These are phyloP conservation scores for Salvia sclarea DNA, from an alignment of 305 asterid species.

Conservation along the genomic window DNA sequence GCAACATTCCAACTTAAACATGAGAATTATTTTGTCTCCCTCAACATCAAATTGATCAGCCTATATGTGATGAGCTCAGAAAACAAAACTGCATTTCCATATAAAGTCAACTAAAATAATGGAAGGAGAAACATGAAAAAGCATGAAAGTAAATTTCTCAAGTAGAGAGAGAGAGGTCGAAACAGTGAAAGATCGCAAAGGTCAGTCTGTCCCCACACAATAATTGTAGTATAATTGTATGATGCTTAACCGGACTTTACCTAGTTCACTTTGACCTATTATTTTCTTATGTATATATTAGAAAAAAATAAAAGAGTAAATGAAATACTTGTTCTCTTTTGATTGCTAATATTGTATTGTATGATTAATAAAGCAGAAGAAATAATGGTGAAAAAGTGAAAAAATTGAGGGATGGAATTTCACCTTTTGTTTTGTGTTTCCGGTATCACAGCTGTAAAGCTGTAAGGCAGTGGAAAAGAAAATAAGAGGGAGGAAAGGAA, in stretches of 20 bases:
- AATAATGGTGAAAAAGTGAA: constrained; percentile 32
- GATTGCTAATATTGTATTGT: constrained; percentile 18
- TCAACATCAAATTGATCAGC: background rate
- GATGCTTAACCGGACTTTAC: constrained; percentile 17
- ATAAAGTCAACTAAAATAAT: constrained; percentile 38
- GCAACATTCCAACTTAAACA: background rate
- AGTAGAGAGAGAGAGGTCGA: constrained; percentile 4
- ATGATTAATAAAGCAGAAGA: constrained; percentile 28
- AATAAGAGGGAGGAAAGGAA: background rate
- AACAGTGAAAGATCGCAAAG: constrained; percentile 32
- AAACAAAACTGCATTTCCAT: background rate
- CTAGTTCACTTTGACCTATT: constrained; percentile 34
- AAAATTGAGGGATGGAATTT: constrained; percentile 22
- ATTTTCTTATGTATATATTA: background rate
- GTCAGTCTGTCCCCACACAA: constrained; percentile 43
- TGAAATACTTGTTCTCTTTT: background rate
- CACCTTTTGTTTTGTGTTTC: constrained; percentile 23
- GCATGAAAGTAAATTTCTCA: background rate
- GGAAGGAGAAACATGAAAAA: constrained; percentile 1
- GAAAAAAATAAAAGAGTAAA: background rate
- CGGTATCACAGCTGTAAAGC: constrained; percentile 48
- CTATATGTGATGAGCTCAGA: too few species aligned
- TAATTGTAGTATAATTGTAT: constrained; percentile 46
- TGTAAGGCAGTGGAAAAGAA: constrained; percentile 17
- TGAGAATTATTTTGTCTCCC: background rate